Evolutionary conservation across 305 asterid species (phyloP), one percentile per base, ranked within the genome.

Genomic region (Fraxinus ornus): DNA sequence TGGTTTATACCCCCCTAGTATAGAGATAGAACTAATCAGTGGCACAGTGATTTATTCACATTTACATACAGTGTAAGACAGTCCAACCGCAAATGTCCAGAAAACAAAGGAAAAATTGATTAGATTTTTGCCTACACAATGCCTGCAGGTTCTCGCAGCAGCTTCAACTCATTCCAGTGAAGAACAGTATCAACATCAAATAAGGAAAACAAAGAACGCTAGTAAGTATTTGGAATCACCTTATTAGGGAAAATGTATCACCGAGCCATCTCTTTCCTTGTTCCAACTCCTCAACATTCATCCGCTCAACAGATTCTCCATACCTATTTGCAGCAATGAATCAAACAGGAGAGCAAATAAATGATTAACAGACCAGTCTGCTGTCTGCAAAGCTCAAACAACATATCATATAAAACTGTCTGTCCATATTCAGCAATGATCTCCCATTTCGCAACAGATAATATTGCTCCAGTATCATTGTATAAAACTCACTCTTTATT

Each of bases 221-320:
- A 60, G 8, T 60, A 60, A 60, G 70, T 21, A 60, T 64, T 64
- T 64, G 49, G 5, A 36, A 73, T 55, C 76, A 93, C 98, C 98
- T 88, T 87, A 96, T 96, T 72, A 96, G 91, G 80, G 89, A 83
- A 89, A 94, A 96, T 57, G 98, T 90, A 83, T 94, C 94, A 52
- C 90, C 84, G 77, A 96, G 97, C 99, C 99, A 96, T 89, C 87
- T 89, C 89, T 93, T 94, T 85, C 99, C 99, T 90, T 83, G 82
- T 84, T 92, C 97, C 71, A 96, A 87, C 70, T 94, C 99, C 87
- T 91, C 94, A 78, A 64, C 28, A 57, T 90, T 93, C 90, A 96
- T 96, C 87, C 99, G 88, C 81, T 90, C 91, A 78, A 80, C 85
- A 73, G 80, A 79, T 84, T 89, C 88, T 77, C 94, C 98, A 76